Evolutionary conservation across 495 filamentous ascomycete species (phyloP), one percentile per base, ranked within the genome.

Genomic region (Penicillium macrosclerotiorum): DNA sequence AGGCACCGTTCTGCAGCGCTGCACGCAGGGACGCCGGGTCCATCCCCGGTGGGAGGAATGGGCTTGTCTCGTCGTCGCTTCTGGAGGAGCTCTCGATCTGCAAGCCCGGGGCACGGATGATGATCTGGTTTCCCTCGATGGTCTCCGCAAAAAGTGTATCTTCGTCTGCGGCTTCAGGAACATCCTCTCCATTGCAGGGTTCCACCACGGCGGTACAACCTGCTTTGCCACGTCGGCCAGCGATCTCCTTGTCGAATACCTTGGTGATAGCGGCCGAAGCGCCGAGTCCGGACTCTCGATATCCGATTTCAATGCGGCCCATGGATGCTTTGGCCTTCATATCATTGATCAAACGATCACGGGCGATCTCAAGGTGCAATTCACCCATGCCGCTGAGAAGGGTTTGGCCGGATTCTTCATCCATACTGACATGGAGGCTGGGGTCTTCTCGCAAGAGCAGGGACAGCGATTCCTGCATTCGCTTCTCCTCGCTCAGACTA

Each of bases 351-450:
- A 99, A 80, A 16, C 92, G 78, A 65, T 97, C 89, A 20, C 85
- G 75, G 3, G 94, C 90, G 26, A 99, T 93, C 52, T 99, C 94
- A 3, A 99, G 81, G 63, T 99, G 94, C n/a, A 99, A 79, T 41
- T 95, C 89, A 3, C 94, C 94, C 94, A 99, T 99, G 8, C 94
- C 94, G 27, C 87, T 89, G 1, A 99, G 74, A 7, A 95, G 83
- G 13, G 90, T 96, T 52, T 96, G 92, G 1, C 91, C 93, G 0
- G 89, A 90, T 59, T 96, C 94, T 52, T 91, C 85, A 57, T 97
- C 89, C 16, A 85, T 69, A 35, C 72, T 84, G 58, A 96, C 82
- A 18, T 91, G 80, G n/a, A 99, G 69, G 63, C 89, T 95, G 14
- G 94, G 94, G 58, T 99, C 94, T 70, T 99, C 94, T 36, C 94